Evolutionary conservation across 306 rosid genomes (phyloP), one percentile per base, ranked within the genome.

Genomic region (Cercis canadensis): DNA sequence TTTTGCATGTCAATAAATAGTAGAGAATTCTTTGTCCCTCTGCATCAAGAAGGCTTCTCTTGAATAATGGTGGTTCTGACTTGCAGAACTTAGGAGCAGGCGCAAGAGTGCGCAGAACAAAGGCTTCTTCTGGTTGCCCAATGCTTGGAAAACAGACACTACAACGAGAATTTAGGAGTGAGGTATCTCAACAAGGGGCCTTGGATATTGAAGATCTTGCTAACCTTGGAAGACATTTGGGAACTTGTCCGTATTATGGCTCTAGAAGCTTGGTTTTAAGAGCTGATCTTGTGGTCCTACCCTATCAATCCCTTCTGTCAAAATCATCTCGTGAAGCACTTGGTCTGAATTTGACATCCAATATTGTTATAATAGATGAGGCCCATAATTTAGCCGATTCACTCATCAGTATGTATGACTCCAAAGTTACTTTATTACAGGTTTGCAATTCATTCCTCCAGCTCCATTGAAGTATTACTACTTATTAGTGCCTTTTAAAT

Each of bases 381-480:
- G 98, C 98, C 60, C 98, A 90, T 70, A 94, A 94, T 87, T 79
- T 90, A 79, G 96, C 97, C 36, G 98, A 94, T 79, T 88, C 97
- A 60, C 97, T 94, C 67, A 86, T 90, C 89, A 84, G 88, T 65
- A 90, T 94, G 90, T 80, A 89, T 75, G 92, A 88, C 79, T 87
- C 96, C 74, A 88, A 74, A 86, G 61, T 90, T 70, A 90, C 85
- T 63, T 45, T 85, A 65, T 78, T 74, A 33, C 97, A 90, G 97
- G 98, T 94, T 81, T 69, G 67, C 43, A 45, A 57, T 40, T 62
- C 67, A 45, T 61, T 66, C 45, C 70, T 32, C 46, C 65, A 58
- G 59, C 74, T 62, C 34, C 61, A 41, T 74, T 53, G 36, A 40
- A 67, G 60, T 62, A 57, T 61, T 72, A 29, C 52, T 29, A 34